Base-by-base conservation (phyloP, 164 flowering plant genomes). In the Macadamia integrifolia region DNA sequence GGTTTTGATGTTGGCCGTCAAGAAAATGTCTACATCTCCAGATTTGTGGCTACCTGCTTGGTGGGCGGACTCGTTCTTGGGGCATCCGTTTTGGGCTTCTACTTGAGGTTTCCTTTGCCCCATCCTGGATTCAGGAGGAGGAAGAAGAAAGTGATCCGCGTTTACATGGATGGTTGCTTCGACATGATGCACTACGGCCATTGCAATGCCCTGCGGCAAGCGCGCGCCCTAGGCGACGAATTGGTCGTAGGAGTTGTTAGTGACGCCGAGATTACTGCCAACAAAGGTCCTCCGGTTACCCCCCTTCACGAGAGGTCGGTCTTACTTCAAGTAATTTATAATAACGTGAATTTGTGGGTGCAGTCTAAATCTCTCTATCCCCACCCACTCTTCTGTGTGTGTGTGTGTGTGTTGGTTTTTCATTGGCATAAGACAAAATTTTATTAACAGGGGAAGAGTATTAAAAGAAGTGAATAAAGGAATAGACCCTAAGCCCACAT, bases 141-240 rank as follows among this genome's bases (percentile, higher is more conserved):
- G 74, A 81, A 72, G 80, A 88, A 79, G 84, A 81, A 75, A 67
- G 87, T 89, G 0, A 68, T 93, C 3, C 85, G 98, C n/a, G 98
- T 93, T 6, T 93, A 93, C 76, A 93, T 93, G 98, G 98, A 93
- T 65, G 98, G 98, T 0, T 93, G 98, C 70, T 93, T 93, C 61
- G 98, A 93, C 69, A 88, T 93, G 92, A 93, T 93, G 98, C 98
- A 93, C 69, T 93, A 93, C 74, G 98, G 98, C 32, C 98, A 93
- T 65, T 88, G 94, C 76, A 93, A 93, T 71, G 98, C 98, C 17
- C 82, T 93, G 17, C 93, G 98, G 3, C 98, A 93, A 76, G 98
- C 98, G 15, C 88, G 93, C 8, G 97, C 98, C 13, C 86, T 93
- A 4, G 98, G 98, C 6, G 97, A 93, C 66, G 83, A 91, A 68